A percentile compares a stretch with the other conserved stretches of the same genome.
phyloP scores from a whole-genome alignment of 2,329 filamentous ascomycete genomes.

The Penicillium capsulatum region DNA sequence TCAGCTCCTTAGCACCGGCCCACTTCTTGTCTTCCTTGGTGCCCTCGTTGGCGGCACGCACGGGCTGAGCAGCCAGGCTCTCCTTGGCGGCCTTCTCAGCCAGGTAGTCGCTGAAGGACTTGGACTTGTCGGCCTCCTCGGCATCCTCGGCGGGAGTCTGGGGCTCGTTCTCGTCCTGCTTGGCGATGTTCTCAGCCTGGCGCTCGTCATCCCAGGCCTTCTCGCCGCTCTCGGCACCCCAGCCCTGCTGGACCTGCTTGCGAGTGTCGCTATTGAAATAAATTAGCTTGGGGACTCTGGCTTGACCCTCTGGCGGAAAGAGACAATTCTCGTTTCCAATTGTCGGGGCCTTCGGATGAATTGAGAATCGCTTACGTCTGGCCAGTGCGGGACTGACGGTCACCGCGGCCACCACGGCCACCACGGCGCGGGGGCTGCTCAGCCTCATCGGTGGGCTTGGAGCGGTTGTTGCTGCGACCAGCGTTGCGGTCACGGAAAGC shows the following conservation, averaged over 20 bases:
- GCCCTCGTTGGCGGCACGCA: constrained; percentile 91
- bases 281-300: constrained; percentile 20
- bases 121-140: constrained; percentile 74
- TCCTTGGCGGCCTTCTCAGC: constrained; percentile 70
- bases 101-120: constrained; percentile 87
- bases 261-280: constrained; percentile 38
- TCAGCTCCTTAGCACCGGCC: constrained; percentile 70
- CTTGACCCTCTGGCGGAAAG: neutral
- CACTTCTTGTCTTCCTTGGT: constrained; percentile 87
- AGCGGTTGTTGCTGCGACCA: constrained; percentile 77
- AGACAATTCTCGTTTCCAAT: neutral
- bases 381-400: constrained; percentile 60
- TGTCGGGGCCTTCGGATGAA: neutral
- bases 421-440: constrained; percentile 44
- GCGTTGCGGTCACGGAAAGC: constrained; percentile 86
- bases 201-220: constrained; percentile 88
- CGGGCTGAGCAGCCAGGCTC: constrained; percentile 59
- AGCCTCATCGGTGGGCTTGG: constrained; percentile 70
- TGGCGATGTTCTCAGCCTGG: constrained; percentile 83
- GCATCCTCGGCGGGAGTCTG: constrained; percentile 46
- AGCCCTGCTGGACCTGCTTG: constrained; percentile 68
- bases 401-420: constrained; percentile 44
- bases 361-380: constrained; percentile 49
- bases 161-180: constrained; percentile 74
- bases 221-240: constrained; percentile 77